Evolutionary conservation across 306 rosid species (phyloP), one percentile per base, ranked within the genome.

Genomic region (Lathyrus tuberosus): DNA sequence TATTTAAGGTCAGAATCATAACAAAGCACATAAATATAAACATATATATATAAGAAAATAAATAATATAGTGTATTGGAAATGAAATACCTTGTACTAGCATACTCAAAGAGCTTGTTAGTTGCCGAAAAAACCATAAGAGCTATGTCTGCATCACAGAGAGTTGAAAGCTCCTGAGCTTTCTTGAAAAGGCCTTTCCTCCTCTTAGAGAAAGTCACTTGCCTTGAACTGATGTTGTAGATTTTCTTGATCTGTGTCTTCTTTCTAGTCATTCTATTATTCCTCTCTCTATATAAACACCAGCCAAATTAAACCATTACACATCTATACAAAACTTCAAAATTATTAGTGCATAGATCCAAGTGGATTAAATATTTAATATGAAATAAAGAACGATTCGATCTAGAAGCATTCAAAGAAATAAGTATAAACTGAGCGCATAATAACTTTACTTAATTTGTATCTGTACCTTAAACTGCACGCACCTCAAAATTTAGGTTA

Each of bases 81-180:
- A 7, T 2, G 40, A 13, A 52, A 20, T 53, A 53, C 60, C 87
- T 86, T 42, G 87, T 73, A 71, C 66, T 80, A 41, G 87, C 76
- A 75, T 78, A 86, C 17, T 86, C 76, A 56, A 75, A 83, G 76
- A 80, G 90, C 68, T 72, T 83, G 38, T 74, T 81, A 31, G 90
- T 80, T 6, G 78, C 17, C 53, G 90, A 86, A 41, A 83, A 85
- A 46, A 85, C 80, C 0, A 85, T 20, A 78, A 85, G 84, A 42
- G 83, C 86, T 16, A 82, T 63, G n/a, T 85, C 85, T 44, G 89
- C 87, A 68, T 85, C 89, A 47, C 89, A 85, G 8, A 85, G 86
- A 10, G 84, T 82, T 35, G 86, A 74, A 2, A 85, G 74, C 71
- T 85, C 89, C 47, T 59, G 57, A 62, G 89, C 89, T 40, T 85